Base-by-base conservation (phyloP, 257 asterid genomes). In the Solanum lycopersicoides region DNA sequence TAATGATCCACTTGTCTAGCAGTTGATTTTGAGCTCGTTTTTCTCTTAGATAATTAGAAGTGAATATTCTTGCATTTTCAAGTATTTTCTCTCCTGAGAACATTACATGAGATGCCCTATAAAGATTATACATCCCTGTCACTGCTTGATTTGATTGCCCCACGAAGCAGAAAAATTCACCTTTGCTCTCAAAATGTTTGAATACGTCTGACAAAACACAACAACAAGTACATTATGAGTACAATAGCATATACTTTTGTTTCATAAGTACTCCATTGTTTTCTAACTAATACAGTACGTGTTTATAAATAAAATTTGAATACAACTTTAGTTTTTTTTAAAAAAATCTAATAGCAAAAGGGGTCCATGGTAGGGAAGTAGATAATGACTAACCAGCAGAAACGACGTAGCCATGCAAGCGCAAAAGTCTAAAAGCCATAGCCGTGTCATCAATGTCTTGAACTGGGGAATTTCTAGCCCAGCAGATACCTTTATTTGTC, bases 391-490 rank as follows among this genome's bases (percentile, higher is more conserved):
- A 87, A 97, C 99, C 98, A 28, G 97, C 90, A 14, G 98, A 93
- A 89, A 97, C 94, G 0, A 90, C 80, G 90, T 94, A 92, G 1
- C 99, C 99, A 66, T 97, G 98, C 95, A 95, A 87, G 84, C 99
- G 91, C 80, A 97, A 83, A 23, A 97, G 93, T 84, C 99, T 92
- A 82, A 97, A 97, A n/a, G 92, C 99, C 98, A 97, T 95, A 3
- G 99, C 94, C 1, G 99, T 97, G 92, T 97, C 99, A 74, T 97
- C 99, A 20, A 97, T 92, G 85, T 97, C 99, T 39, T 91, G 89
- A 80, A 97, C 95, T 7, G 79, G 86, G 12, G 98, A 91, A 80
- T 95, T 92, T 89, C 98, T 93, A 7, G 99, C 99, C 98, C 99
- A 95, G 63, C 98, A 93, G 9, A 97, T 94, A 14, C 99, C 99